Conservation (phyloP, 1,139 yeast genomes). For the Williopsis jadinii region DNA sequence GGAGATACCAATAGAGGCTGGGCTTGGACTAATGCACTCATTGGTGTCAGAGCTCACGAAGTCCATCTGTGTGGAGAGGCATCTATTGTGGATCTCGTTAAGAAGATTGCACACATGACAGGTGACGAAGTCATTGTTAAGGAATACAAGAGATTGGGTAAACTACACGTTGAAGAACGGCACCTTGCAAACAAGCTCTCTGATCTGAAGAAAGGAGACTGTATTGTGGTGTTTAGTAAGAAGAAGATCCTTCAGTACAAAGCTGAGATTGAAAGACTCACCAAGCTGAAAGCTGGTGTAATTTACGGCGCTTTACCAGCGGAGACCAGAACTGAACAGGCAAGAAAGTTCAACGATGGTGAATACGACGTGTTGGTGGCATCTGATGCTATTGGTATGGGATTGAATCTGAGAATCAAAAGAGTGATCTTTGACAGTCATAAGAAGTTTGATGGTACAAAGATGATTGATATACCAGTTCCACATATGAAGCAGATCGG, state of each 20-base stretch:
- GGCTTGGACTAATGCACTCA: constrained; percentile 90
- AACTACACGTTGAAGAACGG: constrained; percentile 47
- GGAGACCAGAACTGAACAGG: constrained; percentile 84
- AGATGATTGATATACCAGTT: constrained; percentile 39
- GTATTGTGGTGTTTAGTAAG: constrained; percentile 84
- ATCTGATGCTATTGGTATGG: constrained; percentile 98
- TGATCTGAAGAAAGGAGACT: constrained; percentile 65
- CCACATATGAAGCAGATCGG: constrained; percentile 87
- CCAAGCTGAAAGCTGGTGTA: constrained; percentile 71
- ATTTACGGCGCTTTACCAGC: constrained; percentile 96
- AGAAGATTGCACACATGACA: constrained; percentile 51
- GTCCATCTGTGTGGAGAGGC: constrained; percentile 92
- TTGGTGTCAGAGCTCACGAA: constrained; percentile 83
- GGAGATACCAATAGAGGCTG: constrained; percentile 75
- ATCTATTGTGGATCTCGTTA: constrained; percentile 63
- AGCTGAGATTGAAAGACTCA: constrained; percentile 52
- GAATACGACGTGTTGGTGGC: constrained; percentile 78
- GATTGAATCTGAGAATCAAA: constrained; percentile 76
- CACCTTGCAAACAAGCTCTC: constrained; percentile 28
- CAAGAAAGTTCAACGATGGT: constrained; percentile 67
- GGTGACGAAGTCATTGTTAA: constrained; percentile 75
- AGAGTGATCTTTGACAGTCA: constrained; percentile 69
- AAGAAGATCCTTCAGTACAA: constrained; percentile 59
- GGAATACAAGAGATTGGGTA: constrained; percentile 68
- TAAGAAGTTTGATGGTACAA: constrained; percentile 64